These are phyloP conservation scores for Aureobasidium lini DNA, from an alignment of 2,329 filamentous ascomycete genomes.

Conservation along the genomic window DNA sequence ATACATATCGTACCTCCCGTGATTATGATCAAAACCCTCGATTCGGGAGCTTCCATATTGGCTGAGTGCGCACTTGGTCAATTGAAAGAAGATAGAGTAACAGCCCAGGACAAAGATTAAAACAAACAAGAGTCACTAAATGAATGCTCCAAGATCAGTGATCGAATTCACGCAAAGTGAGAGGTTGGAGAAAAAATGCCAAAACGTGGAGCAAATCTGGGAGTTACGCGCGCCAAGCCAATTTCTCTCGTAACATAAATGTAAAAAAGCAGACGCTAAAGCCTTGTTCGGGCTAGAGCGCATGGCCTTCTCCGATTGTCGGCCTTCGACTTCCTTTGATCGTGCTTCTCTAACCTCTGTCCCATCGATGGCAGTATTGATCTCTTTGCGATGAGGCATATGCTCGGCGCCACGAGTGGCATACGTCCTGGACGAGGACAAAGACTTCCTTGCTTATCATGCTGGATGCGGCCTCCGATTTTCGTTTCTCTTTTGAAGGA, in stretches of 20 bases:
- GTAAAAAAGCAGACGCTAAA: background rate
- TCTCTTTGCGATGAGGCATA: too few species aligned
- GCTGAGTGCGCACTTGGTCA: background rate
- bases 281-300: background rate
- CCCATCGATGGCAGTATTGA: too few species aligned
- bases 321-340: background rate
- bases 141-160: background rate
- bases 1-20: conserved; percentile 88
- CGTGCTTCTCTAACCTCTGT: background rate
- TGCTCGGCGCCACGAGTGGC: too few species aligned
- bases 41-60: conserved; percentile 49
- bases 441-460: background rate
- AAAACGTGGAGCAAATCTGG: conserved; percentile 10
- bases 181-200: conserved; percentile 8
- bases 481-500: too few species aligned
- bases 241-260: background rate
- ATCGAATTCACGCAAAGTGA: background rate
- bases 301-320: background rate
- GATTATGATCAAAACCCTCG: conserved; percentile 80
- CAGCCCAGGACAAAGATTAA: background rate
- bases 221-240: background rate
- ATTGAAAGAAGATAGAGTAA: background rate
- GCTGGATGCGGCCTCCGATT: too few species aligned
- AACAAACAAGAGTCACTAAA: background rate
- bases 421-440: background rate